Conservation (phyloP, 1,139 yeast species). For the Zygoascus hellenicus region DNA sequence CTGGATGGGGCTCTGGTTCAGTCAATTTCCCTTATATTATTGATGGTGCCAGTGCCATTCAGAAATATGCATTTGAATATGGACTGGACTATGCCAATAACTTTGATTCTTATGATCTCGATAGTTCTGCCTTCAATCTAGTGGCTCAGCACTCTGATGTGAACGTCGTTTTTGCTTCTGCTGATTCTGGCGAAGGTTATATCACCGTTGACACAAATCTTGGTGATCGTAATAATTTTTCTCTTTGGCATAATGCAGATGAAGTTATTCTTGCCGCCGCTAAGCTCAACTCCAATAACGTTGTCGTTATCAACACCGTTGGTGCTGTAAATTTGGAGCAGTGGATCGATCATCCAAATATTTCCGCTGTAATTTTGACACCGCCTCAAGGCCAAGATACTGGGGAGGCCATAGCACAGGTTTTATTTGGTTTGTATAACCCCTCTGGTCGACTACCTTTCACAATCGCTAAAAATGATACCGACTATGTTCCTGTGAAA, state of each 20-base stretch:
- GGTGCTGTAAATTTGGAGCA: slow-evolving; percentile 63
- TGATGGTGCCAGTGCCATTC: slow-evolving; percentile 42
- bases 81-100: slow-evolving; percentile 23
- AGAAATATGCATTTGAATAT: slow-evolving; percentile 38
- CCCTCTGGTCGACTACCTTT: slow-evolving; percentile 61
- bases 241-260: slow-evolving; percentile 47
- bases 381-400: slow-evolving; percentile 46
- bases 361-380: slow-evolving; percentile 47
- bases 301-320: slow-evolving; percentile 56
- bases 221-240: slow-evolving; percentile 41
- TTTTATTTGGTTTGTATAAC: slow-evolving; percentile 56
- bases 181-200: slow-evolving; percentile 53
- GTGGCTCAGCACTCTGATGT: slow-evolving; percentile 44
- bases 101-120: slow-evolving; percentile 22
- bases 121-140: slow-evolving; percentile 39
- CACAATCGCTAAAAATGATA: slow-evolving; percentile 36
- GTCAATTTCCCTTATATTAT: slow-evolving; percentile 48
- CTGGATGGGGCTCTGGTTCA: slow-evolving; percentile 47
- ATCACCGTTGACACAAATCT: slow-evolving; percentile 49
- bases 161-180: slow-evolving; percentile 43
- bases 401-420: slow-evolving; percentile 52
- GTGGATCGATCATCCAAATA: slow-evolving; percentile 48
- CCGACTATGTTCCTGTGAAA: slow-evolving; percentile 14
- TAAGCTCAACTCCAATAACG: slow-evolving; percentile 46
- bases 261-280: slow-evolving; percentile 43